Evolutionary conservation across 2,329 filamentous ascomycete genomes (phyloP), one percentile per base, ranked within the genome.

Genomic region (Colletotrichum tabaci): DNA sequence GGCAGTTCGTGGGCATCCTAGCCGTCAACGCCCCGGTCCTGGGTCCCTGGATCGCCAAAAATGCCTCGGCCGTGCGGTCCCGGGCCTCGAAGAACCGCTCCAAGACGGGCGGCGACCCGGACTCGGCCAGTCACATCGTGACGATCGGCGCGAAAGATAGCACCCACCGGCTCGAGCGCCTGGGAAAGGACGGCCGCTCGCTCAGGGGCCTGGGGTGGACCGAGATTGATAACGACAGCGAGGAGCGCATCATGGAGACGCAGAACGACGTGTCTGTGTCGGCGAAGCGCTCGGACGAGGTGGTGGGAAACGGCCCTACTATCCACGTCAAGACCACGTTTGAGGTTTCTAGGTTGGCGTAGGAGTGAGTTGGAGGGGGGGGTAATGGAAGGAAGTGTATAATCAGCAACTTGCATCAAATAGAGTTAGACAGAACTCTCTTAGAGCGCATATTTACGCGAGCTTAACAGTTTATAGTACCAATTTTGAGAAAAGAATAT

Each of bases 1-100:
- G n/a, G 18, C 61, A 76, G 75, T 76, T 77, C 66, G 74, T 77
- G 49, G 76, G 74, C 38, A 75, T 77, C 40, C 73, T 77, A 10
- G 73, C 74, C 15, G 76, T 76, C 18, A 77, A 77, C 46, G 65
- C 69, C 21, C 76, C 75, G 0, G 75, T 77, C 47, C 58, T 77
- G 16, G 75, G 75, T 7, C 75, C 76, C n/a, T 77, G 75, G 75
- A 73, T 76, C 18, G 73, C 61, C n/a, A 76, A 72, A 57, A 63
- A 62, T 61, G 67, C 74, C 15, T 53, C 56, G 13, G 66, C 73
- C 8, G 66, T 73, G 21, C 64, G 67, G 35, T 72, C 63, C 40
- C 69, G 74, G 23, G 56, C 60, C 8, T 74, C 74, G 1, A 72
- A 66, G 12, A 52, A 62, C 26, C 42, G 55, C 26, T 58, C 53